Conservation (phyloP, 2,329 filamentous ascomycete genomes). For the Didymella pinodella region DNA sequence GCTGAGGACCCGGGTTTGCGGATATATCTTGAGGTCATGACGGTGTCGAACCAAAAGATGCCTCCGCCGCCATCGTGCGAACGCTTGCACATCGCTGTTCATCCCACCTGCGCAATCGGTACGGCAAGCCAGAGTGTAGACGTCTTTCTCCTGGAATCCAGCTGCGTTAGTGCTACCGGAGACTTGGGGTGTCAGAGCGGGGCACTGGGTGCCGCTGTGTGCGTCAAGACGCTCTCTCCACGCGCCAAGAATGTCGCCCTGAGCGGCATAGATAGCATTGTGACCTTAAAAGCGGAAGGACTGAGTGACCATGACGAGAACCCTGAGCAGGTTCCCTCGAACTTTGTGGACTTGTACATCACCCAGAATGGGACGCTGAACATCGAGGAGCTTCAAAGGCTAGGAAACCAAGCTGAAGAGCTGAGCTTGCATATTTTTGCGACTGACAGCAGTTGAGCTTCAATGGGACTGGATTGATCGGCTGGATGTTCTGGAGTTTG, state of each 20-base stretch:
- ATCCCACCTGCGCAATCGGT: slow-evolving; percentile 67
- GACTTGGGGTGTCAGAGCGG: slow-evolving; percentile 73
- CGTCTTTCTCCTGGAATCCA: slow-evolving; percentile 69
- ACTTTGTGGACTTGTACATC: slow-evolving; percentile 42
- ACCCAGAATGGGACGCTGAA: slow-evolving; percentile 38
- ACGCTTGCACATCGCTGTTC: slow-evolving; percentile 31
- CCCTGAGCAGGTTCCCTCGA: slow-evolving; percentile 46
- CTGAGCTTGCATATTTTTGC: slow-evolving; percentile 35
- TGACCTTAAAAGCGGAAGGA: slow-evolving; percentile 31
- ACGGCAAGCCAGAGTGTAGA: slow-evolving; percentile 62
- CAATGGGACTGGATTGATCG: neutral
- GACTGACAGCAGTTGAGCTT: neutral
- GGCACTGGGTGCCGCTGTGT: slow-evolving; percentile 65
- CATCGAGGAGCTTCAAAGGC: slow-evolving; percentile 24
- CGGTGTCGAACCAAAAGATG: neutral
- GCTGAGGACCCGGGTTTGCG: slow-evolving; percentile 45
- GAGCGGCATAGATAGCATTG: slow-evolving; percentile 56
- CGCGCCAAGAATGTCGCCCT: slow-evolving; percentile 62
- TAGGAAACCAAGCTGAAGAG: slow-evolving; percentile 25
- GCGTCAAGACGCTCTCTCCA: slow-evolving; percentile 60
- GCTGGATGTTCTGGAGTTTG: neutral
- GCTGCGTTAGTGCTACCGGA: slow-evolving; percentile 65
- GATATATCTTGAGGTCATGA: slow-evolving; percentile 67
- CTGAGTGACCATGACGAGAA: slow-evolving; percentile 1
- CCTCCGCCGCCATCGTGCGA: neutral